Base-by-base conservation (phyloP, 768 basidiomycete genomes). In the Lentinula sp. region DNA sequence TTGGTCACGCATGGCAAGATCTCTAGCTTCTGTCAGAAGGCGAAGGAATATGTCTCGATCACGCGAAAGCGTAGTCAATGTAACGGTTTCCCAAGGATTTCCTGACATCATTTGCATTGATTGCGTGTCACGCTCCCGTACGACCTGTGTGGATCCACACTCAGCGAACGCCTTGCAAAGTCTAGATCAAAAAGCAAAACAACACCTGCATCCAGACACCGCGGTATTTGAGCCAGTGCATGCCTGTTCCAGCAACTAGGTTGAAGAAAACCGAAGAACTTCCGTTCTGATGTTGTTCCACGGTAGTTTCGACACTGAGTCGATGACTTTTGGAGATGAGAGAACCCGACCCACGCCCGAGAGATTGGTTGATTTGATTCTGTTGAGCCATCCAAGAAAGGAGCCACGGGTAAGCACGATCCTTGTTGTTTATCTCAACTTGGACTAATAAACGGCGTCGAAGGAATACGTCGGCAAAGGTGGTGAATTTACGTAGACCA, bases 21-120 rank as follows among this genome's bases (percentile, higher is more conserved):
- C 87, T 56, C 93, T 81, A n/a, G 97, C 96, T 71, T 99, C 96
- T 2, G 83, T 73, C 3, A 99, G 85, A 6, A 99, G 78, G 46
- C 77, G 67, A 1, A 93, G 83, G 71, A 99, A 98, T 20, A 98
- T 76, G 2, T 71, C 68, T 43, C 95, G 86, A 72, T 96, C 95
- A 49, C 88, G 81, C 15, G 94, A 96, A 41, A 99, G 83, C 1
- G 97, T 88, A 5, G 95, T 99, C 48, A 99, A 79, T 42, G 88
- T 95, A 50, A 98, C 87, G 0, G 96, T 98, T 74, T 99, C 97
- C 95, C 96, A 99, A 61, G 97, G 97, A 6, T 85, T 84, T 6
- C 96, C 95, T 5, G 93, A 90, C 79, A 90, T 89, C 51, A 94
- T 79, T 68, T 94, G 88, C 84, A 95, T 91, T 33, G 95, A 87